Evolutionary conservation across 2,329 filamentous ascomycete genomes (phyloP).

Genomic region (Fusarium sp.): DNA sequence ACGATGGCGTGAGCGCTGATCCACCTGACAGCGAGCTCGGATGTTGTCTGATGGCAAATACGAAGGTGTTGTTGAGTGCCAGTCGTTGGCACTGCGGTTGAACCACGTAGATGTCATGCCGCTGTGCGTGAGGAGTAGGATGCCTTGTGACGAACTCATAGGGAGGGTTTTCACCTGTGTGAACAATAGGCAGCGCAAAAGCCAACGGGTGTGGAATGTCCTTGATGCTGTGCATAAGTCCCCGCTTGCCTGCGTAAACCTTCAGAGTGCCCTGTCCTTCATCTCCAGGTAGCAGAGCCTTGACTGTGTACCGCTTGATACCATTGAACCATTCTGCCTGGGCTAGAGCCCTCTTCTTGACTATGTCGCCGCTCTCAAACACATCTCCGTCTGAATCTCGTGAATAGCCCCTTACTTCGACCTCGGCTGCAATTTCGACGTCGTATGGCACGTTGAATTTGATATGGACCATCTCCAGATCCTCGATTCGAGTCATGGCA

Average conservation of each 20-base stretch:
- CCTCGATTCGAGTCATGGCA: constrained; percentile 83
- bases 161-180: constrained; percentile 90
- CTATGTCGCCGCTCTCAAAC: constrained; percentile 89
- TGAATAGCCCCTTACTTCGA: constrained; percentile 84
- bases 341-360: constrained; percentile 86
- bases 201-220: constrained; percentile 94
- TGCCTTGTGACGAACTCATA: constrained; percentile 95
- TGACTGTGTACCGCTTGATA: constrained; percentile 91
- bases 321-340: constrained; percentile 93
- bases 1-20: constrained; percentile 57
- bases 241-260: constrained; percentile 92
- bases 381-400: constrained; percentile 89
- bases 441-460: constrained; percentile 89
- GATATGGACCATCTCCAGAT: constrained; percentile 91
- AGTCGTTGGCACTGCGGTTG: constrained; percentile 92
- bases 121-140: constrained; percentile 96
- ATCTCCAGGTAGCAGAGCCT: constrained; percentile 89
- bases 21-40: constrained; percentile 66
- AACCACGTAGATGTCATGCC: constrained; percentile 95
- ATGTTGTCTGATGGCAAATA: constrained; percentile 95
- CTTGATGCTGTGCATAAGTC: constrained; percentile 96
- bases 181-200: constrained; percentile 87
- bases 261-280: constrained; percentile 90
- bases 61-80: constrained; percentile 96
- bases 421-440: constrained; percentile 90